A percentile compares a stretch with the other conserved stretches of the same genome.
Evolutionary conservation across 2,329 filamentous ascomycete genomes (phyloP).

Genomic region (Phialophora macrospora): DNA sequence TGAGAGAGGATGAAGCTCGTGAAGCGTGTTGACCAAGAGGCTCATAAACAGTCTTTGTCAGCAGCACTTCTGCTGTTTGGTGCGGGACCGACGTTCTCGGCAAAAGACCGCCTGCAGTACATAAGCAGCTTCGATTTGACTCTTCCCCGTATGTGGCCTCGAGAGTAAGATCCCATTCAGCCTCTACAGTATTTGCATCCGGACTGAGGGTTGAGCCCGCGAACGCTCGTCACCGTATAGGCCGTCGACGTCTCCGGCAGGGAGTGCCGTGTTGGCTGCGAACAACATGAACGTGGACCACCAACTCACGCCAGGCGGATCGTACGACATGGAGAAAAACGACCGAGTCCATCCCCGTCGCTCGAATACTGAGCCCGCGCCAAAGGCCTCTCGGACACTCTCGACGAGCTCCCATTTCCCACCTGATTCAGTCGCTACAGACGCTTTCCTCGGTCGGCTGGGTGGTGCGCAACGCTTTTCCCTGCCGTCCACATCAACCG

Average conservation of each 20-base stretch:
- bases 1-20: not conserved
- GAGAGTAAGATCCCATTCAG: slow-evolving; percentile 6
- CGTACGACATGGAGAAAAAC: slow-evolving; percentile 1
- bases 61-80: not conserved
- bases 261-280: not conserved
- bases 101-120: slow-evolving; percentile 17
- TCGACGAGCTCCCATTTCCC: not conserved
- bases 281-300: not conserved
- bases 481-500: not conserved
- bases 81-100: slow-evolving; percentile 3
- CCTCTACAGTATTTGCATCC: slow-evolving; percentile 24
- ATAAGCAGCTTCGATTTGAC: slow-evolving; percentile 22
- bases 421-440: not conserved
- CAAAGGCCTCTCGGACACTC: not conserved
- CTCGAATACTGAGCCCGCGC: not conserved
- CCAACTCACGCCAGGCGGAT: not conserved
- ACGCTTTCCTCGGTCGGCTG: slow-evolving; percentile 5
- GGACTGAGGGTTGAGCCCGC: not conserved
- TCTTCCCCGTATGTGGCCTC: slow-evolving; percentile 8
- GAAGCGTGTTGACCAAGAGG: not conserved
- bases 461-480: slow-evolving; percentile 6
- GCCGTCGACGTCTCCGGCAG: not conserved
- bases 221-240: not conserved
- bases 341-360: not conserved
- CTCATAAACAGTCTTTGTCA: not conserved